Conservation (phyloP, 805 yeast species). For the Metschnikowia rubicola region DNA sequence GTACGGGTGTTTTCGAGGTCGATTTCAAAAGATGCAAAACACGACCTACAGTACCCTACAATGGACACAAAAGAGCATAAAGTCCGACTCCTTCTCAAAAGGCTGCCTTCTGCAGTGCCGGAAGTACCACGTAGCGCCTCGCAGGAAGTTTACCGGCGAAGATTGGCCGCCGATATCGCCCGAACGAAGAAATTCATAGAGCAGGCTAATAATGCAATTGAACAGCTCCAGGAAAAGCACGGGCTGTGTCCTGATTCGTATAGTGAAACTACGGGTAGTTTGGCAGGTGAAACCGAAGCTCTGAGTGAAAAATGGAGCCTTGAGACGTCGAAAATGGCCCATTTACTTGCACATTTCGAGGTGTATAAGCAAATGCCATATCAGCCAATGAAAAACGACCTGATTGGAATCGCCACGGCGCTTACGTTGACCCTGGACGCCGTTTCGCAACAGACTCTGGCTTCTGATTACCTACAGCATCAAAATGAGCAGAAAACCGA, state of each 20-base stretch:
- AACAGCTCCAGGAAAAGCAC: slow-evolving; percentile 5
- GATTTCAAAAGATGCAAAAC: background rate
- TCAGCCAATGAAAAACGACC: slow-evolving; percentile 17
- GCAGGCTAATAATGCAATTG: slow-evolving; percentile 15
- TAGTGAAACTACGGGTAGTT: background rate
- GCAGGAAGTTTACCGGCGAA: slow-evolving; percentile 13
- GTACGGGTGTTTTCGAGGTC: slow-evolving; percentile 7
- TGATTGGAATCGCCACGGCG: slow-evolving; percentile 21
- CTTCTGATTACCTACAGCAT: slow-evolving; percentile 1
- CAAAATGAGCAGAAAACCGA: background rate
- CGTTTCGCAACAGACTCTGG: slow-evolving; percentile 10
- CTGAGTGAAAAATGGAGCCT: slow-evolving; percentile 4
- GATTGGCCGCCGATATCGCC: slow-evolving; percentile 13
- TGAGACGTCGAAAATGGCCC: slow-evolving; percentile 7
- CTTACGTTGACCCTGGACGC: slow-evolving; percentile 13
- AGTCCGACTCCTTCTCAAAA: background rate
- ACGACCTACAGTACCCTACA: background rate
- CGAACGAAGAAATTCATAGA: slow-evolving; percentile 13
- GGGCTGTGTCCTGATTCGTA: slow-evolving; percentile 3
- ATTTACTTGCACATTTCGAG: slow-evolving; percentile 14
- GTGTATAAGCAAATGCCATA: slow-evolving; percentile 16
- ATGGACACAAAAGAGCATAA: slow-evolving; percentile 5
- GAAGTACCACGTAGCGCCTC: slow-evolving; percentile 2
- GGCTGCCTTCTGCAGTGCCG: background rate
- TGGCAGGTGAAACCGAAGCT: background rate